Percentiles rank a stretch among this genome's conserved stretches.
Evolutionary conservation across 2,329 filamentous ascomycete species (phyloP).

Genomic region (Mycocentrospora acerina): DNA sequence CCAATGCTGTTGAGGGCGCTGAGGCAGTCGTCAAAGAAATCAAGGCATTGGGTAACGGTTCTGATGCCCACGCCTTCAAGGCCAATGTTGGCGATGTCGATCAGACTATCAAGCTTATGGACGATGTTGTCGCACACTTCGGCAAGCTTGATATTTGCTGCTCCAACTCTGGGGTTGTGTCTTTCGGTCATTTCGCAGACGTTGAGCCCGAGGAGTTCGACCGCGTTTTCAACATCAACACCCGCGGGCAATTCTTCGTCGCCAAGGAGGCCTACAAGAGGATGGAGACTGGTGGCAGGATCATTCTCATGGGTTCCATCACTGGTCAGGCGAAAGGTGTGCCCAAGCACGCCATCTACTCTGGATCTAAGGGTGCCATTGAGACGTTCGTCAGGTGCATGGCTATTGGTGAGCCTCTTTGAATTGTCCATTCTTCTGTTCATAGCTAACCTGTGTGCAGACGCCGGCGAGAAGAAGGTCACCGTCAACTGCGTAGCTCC

Average conservation of each 20-base stretch:
- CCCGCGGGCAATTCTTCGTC: slow-evolving; percentile 65
- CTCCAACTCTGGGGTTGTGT: slow-evolving; percentile 65
- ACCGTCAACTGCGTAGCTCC: slow-evolving; percentile 63
- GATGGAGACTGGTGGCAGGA: slow-evolving; percentile 53
- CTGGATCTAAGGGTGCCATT: slow-evolving; percentile 56
- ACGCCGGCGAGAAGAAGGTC: slow-evolving; percentile 57
- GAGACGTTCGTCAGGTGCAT: slow-evolving; percentile 58
- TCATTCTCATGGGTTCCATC: slow-evolving; percentile 59
- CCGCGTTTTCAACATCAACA: slow-evolving; percentile 63
- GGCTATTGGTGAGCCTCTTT: slow-evolving; percentile 47
- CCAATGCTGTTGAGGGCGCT: slow-evolving; percentile 65
- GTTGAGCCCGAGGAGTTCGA: slow-evolving; percentile 59
- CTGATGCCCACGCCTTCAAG: slow-evolving; percentile 64
- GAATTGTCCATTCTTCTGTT: background rate
- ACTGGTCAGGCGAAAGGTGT: slow-evolving; percentile 59
- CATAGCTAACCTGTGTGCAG: slow-evolving; percentile 27
- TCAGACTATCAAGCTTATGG: slow-evolving; percentile 65
- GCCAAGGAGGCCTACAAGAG: slow-evolving; percentile 59
- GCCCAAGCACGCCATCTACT: slow-evolving; percentile 57
- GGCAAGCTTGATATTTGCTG: slow-evolving; percentile 70
- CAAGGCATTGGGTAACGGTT: slow-evolving; percentile 60
- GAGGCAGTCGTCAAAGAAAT: slow-evolving; percentile 67
- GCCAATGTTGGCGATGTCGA: slow-evolving; percentile 67
- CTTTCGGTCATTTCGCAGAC: slow-evolving; percentile 56
- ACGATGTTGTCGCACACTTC: slow-evolving; percentile 62